Evolutionary conservation across 805 yeast species (phyloP).

Genomic region (Candida tibetensis): DNA sequence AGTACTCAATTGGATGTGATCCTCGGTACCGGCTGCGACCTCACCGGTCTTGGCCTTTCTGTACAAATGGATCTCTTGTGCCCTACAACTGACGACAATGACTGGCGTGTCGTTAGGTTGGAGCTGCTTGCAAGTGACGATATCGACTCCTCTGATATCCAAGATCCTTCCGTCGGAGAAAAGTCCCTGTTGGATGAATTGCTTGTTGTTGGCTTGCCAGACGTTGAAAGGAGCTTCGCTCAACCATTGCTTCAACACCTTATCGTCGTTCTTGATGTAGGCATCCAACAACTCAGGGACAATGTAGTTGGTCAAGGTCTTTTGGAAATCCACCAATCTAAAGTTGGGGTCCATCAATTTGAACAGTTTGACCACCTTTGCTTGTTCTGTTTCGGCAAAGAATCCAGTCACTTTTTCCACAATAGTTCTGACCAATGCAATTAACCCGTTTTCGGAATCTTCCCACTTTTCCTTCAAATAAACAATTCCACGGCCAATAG

Average conservation of each 20-base stretch:
- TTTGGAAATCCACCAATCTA: conserved; percentile 71
- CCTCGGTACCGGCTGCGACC: conserved; percentile 93
- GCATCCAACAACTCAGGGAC: conserved; percentile 96
- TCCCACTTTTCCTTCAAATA: conserved; percentile 75
- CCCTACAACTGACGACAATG: conserved; percentile 89
- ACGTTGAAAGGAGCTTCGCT: conserved; percentile 96
- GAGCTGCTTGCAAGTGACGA: conserved; percentile 79
- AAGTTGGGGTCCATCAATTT: conserved; percentile 88
- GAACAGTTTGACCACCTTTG: conserved; percentile 84
- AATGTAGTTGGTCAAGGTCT: conserved; percentile 84
- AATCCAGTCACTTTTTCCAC: conserved; percentile 79
- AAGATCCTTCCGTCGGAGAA: conserved; percentile 88
- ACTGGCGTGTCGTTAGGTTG: conserved; percentile 94
- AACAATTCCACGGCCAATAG: conserved; percentile 63
- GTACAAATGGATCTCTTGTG: conserved; percentile 90
- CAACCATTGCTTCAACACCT: conserved; percentile 82
- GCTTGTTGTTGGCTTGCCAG: conserved; percentile 90
- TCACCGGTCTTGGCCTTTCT: conserved; percentile 90
- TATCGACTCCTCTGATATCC: conserved; percentile 93
- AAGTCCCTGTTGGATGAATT: conserved; percentile 84
- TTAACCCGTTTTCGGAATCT: conserved; percentile 89
- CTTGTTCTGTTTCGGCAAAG: conserved; percentile 95
- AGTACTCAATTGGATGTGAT: conserved; percentile 86
- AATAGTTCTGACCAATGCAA: conserved; percentile 75
- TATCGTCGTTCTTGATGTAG: conserved; percentile 86